Evolutionary conservation across 495 filamentous ascomycete species (phyloP), one percentile per base, ranked within the genome.

Genomic region (Evernia prunastri): DNA sequence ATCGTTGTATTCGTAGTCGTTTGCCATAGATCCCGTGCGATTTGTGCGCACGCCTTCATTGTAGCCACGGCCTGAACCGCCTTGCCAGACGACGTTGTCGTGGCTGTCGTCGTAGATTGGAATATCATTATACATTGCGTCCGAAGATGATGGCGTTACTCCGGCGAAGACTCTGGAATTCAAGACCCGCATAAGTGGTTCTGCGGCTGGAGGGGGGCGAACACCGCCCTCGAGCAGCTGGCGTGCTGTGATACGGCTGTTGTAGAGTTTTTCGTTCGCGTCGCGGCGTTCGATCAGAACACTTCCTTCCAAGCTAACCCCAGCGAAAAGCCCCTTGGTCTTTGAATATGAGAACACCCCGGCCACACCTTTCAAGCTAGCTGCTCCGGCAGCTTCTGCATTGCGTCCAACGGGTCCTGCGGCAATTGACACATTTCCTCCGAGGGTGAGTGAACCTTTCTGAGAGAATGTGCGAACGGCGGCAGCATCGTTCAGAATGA

Each of bases 381-480:
- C 94, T 25, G 91, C 95, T 67, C 95, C 94, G 27, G 93, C 93
- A 31, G 94, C 94, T 75, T 98, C 94, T 17, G 94, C 94, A 77
- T 97, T 97, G 62, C 95, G 82, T 43, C 94, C 94, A 37, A 98
- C 80, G 11, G 94, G 94, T 23, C 94, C 94, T 29, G 94, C 94
- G 12, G 94, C 94, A 63, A 98, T 89, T 12, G 91, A 96, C 23
- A 97, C 94, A 71, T 98, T 98, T 64, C 95, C 94, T 67, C 94
- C 94, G 25, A 98, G 81, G 59, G 94, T 97, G 45, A 98, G 76
- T 23, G 86, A 91, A 20, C 95, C 94, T 59, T 86, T 82, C 75
- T 97, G 93, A 4, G 94, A 92, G 75, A 97, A 97, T 42, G 94
- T 94, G 72, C 89, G 90, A 47, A 98, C 94, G 31, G 94, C 94